Conservation (phyloP, 352 stramenopile species). For the Globisporangium irregulare region DNA sequence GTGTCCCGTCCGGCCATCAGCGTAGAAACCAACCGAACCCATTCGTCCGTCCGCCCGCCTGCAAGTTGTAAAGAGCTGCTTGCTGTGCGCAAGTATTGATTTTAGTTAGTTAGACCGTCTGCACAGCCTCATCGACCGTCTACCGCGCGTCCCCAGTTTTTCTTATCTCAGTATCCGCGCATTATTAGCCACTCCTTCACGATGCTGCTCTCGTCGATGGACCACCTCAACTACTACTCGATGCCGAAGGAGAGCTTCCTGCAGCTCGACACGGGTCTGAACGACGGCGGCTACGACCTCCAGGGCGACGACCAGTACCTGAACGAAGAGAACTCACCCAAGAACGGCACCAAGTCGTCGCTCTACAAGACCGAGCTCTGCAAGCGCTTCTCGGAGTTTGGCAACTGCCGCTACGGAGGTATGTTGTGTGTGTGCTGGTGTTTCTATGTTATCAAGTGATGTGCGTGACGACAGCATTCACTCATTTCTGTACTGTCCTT, state of each 20-base stretch:
- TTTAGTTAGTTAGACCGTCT: constrained; percentile 1
- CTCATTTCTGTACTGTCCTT: neutral
- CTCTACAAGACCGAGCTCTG: constrained; percentile 88
- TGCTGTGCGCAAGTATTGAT: constrained; percentile 6
- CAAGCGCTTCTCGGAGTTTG: constrained; percentile 86
- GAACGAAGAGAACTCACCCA: constrained; percentile 80
- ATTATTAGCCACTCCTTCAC: constrained; percentile 5
- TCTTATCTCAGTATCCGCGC: neutral
- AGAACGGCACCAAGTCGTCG: constrained; percentile 84
- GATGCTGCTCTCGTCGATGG: constrained; percentile 81
- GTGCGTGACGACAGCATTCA: neutral
- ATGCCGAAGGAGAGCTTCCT: constrained; percentile 74
- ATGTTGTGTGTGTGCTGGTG: neutral
- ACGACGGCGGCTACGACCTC: constrained; percentile 42
- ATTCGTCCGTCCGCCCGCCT: neutral
- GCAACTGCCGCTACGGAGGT: constrained; percentile 85
- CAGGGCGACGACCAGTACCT: constrained; percentile 55
- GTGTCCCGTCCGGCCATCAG: neutral
- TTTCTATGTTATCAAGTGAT: neutral
- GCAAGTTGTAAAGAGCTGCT: neutral
- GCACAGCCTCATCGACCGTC: neutral
- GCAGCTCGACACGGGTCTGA: constrained; percentile 52
- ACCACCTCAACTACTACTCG: constrained; percentile 82
- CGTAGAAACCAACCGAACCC: constrained; percentile 7
- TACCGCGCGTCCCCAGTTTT: neutral